phyloP scores from a whole-genome alignment of 768 basidiomycete species.

The Nidularia pulvinata region DNA sequence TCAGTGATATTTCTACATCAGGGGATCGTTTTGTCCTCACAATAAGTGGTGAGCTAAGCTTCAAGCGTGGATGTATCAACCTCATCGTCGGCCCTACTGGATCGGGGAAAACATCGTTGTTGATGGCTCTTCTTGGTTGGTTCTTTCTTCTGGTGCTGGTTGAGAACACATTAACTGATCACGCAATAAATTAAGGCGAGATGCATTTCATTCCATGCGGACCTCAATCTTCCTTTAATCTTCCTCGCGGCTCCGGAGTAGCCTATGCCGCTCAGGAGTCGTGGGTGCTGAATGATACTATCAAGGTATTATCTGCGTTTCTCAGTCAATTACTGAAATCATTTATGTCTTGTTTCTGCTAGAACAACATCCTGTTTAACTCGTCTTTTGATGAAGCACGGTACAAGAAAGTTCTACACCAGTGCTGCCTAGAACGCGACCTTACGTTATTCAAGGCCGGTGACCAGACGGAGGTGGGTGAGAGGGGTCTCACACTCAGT shows the following conservation, averaged over 20 bases:
- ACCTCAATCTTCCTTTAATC: conserved; percentile 60
- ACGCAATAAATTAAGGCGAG: conserved; percentile 32
- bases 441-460: conserved; percentile 64
- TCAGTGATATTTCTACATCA: conserved; percentile 31
- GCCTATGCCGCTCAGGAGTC: conserved; percentile 82
- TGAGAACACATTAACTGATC: background rate
- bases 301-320: conserved; percentile 18
- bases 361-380: conserved; percentile 83
- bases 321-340: background rate
- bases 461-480: conserved; percentile 67
- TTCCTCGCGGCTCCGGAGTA: conserved; percentile 65
- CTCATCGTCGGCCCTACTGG: conserved; percentile 59
- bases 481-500: conserved; percentile 56
- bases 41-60: conserved; percentile 52
- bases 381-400: conserved; percentile 69
- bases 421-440: conserved; percentile 75
- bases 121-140: conserved; percentile 61
- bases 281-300: conserved; percentile 80
- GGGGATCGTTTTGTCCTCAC: conserved; percentile 46
- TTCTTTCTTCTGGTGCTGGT: background rate
- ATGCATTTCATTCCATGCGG: conserved; percentile 56
- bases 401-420: conserved; percentile 75
- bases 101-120: conserved; percentile 62
- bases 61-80: conserved; percentile 51
- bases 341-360: background rate